Evolutionary conservation across 2,329 filamentous ascomycete genomes (phyloP).

Genomic region (Apiospora pterosperma): DNA sequence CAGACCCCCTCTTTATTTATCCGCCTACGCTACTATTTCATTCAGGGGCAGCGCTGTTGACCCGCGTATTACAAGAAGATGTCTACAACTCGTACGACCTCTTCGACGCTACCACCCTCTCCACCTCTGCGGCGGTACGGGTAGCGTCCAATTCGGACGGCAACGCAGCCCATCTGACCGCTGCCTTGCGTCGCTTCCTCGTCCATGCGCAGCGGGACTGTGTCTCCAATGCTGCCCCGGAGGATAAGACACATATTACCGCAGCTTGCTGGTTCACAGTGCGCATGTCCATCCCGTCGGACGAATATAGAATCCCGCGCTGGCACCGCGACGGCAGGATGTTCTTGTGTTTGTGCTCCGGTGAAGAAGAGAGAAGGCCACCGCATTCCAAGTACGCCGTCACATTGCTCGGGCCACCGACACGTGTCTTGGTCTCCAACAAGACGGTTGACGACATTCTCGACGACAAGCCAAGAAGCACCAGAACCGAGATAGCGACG

Average conservation of each 20-base stretch:
- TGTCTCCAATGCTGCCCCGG: neutral
- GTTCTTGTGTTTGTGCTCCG: conserved; percentile 8
- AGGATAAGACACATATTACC: neutral
- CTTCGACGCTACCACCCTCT: neutral
- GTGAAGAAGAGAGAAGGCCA: neutral
- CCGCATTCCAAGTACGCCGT: conserved; percentile 13
- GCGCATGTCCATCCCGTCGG: conserved; percentile 4
- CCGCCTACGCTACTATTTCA: too few relatives aligned
- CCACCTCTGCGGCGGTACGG: neutral
- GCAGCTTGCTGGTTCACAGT: conserved; percentile 9
- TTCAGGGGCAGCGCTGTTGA: neutral
- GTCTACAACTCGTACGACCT: neutral
- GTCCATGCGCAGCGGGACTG: neutral
- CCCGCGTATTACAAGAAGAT: neutral
- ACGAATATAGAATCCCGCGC: conserved; percentile 5
- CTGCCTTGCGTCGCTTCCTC: neutral
- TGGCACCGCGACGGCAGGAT: conserved; percentile 12
- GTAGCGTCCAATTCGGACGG: neutral
- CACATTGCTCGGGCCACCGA: conserved; percentile 10
- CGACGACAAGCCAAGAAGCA: neutral
- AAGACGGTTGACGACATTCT: neutral
- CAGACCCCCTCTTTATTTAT: too few relatives aligned
- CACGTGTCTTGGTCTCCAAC: conserved; percentile 1
- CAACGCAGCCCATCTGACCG: neutral
- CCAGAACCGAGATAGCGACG: conserved; percentile 1